Evolutionary conservation across 305 asterid species (phyloP), one percentile per base, ranked within the genome.

Genomic region (Fraxinus platypoda): DNA sequence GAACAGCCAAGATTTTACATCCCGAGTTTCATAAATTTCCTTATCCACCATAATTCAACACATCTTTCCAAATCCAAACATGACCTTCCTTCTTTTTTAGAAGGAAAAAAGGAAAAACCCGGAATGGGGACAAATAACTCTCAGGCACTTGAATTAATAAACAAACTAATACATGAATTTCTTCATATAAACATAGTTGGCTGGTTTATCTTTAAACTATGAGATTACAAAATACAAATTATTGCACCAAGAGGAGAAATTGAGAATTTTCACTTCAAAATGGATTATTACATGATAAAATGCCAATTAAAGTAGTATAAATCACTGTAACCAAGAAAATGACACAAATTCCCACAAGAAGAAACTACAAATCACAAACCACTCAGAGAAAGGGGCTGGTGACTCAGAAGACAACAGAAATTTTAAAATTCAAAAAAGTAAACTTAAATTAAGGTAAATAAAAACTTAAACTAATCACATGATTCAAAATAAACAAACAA

Each of bases 261-360:
- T 41, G 80, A 4, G 64, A 75, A 19, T 43, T 34, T 23, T 30
- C 75, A 64, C 77, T 80, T 72, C 43, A 33, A 70, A 23, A 35
- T 52, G 23, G n/a, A 71, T 8, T 4, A 9, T 35, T 43, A 26
- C 15, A 7, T 19, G 17, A 62, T 25, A 54, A 64, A 49, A 78
- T 5, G 80, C 33, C 82, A 70, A 71, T 31, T 11, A 38, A 80
- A 81, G 41, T 87, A 54, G 79, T 81, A 76, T 49, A 77, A 78
- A 83, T 85, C 71, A 62, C 72, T 8, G 30, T 62, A 62, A 62
- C 13, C 70, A 21, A 59, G 30, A 59, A 59, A 59, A 59, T 59
- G 70, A 59, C 70, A 21, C 30, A 59, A 21, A 59, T 6, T 0
- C 21, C 70, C 70, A 59, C 72, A 62, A 62, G 70, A 62, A 62